phyloP scores from a whole-genome alignment of 2,329 filamentous ascomycete genomes.

The Diaporthe helianthi region DNA sequence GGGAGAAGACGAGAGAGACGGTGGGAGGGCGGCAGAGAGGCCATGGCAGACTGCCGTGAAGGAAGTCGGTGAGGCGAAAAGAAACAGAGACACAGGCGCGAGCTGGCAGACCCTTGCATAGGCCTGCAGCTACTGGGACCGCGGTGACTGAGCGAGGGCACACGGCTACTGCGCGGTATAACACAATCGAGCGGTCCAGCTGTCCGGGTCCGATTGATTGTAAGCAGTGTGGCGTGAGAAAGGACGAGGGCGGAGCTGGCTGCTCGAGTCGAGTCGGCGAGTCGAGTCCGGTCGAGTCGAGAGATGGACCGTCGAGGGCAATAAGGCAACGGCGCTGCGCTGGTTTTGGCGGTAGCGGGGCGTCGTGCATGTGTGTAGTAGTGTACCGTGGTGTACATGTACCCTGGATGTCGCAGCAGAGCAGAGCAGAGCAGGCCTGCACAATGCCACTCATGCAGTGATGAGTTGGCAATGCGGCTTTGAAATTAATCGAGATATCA shows the following conservation, averaged over 20 bases:
- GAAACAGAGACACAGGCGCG: conserved; percentile 47
- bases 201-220: conserved; percentile 29
- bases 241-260: conserved; percentile 40
- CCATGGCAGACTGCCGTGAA: conserved; percentile 32
- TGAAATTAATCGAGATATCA: conserved; percentile 54
- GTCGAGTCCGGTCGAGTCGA: conserved; percentile 39
- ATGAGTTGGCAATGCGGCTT: conserved; percentile 77
- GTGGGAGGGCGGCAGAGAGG: conserved; percentile 12
- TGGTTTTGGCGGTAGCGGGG: background rate
- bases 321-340: background rate
- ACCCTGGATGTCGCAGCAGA: conserved; percentile 41
- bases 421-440: conserved; percentile 49
- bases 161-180: conserved; percentile 41
- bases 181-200: conserved; percentile 37
- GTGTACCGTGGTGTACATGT: conserved; percentile 24
- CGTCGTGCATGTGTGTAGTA: background rate
- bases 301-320: conserved; percentile 26
- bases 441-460: conserved; percentile 67
- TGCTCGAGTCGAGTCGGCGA: conserved; percentile 33
- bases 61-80: conserved; percentile 50
- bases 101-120: conserved; percentile 28
- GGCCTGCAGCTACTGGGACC: conserved; percentile 21
- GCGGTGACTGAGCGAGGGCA: conserved; percentile 36
- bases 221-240: conserved; percentile 42
- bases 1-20: conserved; percentile 2